These are phyloP conservation scores for Nannochloropsis granulata DNA, from an alignment of 108 stramenopile species.

Conservation along the genomic window DNA sequence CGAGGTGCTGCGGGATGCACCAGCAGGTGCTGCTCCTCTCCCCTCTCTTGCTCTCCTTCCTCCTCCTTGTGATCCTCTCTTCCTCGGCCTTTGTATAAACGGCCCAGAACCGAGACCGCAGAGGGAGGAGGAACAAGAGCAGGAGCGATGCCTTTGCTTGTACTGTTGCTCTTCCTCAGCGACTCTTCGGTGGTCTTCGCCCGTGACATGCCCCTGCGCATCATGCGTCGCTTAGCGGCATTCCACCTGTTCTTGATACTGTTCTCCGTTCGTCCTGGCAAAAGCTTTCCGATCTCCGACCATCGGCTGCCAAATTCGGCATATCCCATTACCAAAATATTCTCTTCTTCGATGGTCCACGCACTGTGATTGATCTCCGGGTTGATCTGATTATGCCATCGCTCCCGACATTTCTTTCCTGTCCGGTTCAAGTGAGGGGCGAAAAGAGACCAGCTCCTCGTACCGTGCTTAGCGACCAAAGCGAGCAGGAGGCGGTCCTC, in stretches of 20 bases:
- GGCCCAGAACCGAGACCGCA: too few relatives aligned
- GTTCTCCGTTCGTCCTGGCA: conserved; percentile 48
- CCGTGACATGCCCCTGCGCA: not conserved
- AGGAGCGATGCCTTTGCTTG: too few relatives aligned
- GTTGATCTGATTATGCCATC: conserved; percentile 64
- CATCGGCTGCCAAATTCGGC: conserved; percentile 33
- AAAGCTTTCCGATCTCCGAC: conserved; percentile 44
- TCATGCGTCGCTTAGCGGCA: conserved; percentile 34
- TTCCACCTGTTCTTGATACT: conserved; percentile 52
- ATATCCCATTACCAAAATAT: conserved; percentile 25
- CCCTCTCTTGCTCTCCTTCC: too few relatives aligned
- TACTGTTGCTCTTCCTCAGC: too few relatives aligned
- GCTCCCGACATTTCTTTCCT: conserved; percentile 90
- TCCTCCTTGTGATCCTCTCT: too few relatives aligned
- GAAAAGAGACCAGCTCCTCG: not conserved
- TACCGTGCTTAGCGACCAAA: not conserved
- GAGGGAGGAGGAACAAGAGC: too few relatives aligned
- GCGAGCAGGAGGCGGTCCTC: not conserved
- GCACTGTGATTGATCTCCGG: conserved; percentile 62
- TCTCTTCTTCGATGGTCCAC: conserved; percentile 66
- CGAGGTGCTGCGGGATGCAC: too few relatives aligned
- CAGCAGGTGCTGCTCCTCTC: too few relatives aligned
- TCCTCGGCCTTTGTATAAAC: too few relatives aligned
- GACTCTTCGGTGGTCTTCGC: too few relatives aligned
- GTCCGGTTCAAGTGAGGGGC: conserved; percentile 46